A percentile compares a stretch with the other conserved stretches of the same genome.
Evolutionary conservation across 176 grass and related monocot species (phyloP).

Genomic region (Tillandsia fasciculata): DNA sequence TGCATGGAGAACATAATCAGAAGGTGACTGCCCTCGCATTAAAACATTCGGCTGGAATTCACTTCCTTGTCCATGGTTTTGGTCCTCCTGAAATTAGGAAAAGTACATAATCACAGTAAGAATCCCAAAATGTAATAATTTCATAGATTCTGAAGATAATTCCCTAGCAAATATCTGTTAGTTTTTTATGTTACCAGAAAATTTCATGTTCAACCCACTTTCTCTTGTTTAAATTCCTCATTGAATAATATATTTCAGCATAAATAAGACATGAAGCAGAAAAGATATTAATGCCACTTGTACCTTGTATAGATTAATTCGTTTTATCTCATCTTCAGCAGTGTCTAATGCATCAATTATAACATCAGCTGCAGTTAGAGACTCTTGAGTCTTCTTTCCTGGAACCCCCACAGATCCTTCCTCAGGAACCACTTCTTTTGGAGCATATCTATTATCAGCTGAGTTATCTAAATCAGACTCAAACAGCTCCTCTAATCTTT

Average conservation of each 20-base stretch:
- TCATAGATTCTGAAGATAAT: not conserved
- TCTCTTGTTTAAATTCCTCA: not conserved
- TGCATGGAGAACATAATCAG: slow-evolving; percentile 74
- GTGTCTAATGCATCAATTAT: slow-evolving; percentile 93
- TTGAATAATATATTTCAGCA: not conserved
- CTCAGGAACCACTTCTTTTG: slow-evolving; percentile 69
- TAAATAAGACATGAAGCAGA: not conserved
- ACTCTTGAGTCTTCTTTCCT: slow-evolving; percentile 87
- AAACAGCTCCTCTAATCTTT: slow-evolving; percentile 82
- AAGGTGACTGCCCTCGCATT: slow-evolving; percentile 77
- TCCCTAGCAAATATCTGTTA: not conserved
- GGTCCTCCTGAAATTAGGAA: slow-evolving; percentile 47
- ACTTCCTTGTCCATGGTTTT: slow-evolving; percentile 39
- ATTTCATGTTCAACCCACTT: not conserved
- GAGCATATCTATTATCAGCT: slow-evolving; percentile 60
- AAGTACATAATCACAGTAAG: slow-evolving; percentile 3
- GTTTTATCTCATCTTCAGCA: slow-evolving; percentile 72
- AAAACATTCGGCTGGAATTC: slow-evolving; percentile 60
- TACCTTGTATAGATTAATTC: slow-evolving; percentile 62
- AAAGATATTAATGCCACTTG: slow-evolving; percentile 1
- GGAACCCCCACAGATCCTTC: slow-evolving; percentile 82
- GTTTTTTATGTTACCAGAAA: not conserved
- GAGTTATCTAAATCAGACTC: slow-evolving; percentile 74
- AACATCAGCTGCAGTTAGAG: slow-evolving; percentile 63
- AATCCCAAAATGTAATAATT: not conserved